These are phyloP conservation scores for Microsporum audouinii DNA, from an alignment of 2,329 filamentous ascomycete species.

Conservation along the genomic window DNA sequence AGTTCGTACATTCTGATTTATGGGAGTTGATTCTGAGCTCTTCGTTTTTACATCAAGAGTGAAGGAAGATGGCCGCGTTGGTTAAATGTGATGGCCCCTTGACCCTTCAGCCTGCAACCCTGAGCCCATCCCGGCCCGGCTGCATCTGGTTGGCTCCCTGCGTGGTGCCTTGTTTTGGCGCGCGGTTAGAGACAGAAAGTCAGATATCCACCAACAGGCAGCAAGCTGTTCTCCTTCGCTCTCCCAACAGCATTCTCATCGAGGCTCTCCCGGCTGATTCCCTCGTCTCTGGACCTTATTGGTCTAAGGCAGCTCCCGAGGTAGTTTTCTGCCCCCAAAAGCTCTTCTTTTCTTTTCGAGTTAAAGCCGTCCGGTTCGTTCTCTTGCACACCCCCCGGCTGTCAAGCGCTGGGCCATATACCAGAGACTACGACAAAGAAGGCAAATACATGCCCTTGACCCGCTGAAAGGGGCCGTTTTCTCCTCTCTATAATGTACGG, in stretches of 20 bases:
- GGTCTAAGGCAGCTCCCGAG: background rate
- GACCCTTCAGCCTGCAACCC: background rate
- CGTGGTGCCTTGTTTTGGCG: background rate
- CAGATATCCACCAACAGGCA: conserved; percentile 1
- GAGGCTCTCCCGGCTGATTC: background rate
- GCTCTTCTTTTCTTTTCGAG: background rate
- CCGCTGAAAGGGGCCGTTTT: conserved; percentile 3
- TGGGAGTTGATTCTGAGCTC: background rate
- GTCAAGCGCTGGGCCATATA: background rate
- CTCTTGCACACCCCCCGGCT: background rate
- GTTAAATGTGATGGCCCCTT: background rate
- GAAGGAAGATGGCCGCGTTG: background rate
- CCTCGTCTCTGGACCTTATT: background rate
- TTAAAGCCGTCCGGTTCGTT: background rate
- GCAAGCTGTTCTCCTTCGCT: background rate
- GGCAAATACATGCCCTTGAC: background rate
- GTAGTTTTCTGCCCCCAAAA: background rate
- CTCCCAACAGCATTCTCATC: background rate
- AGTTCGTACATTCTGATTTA: too few species aligned
- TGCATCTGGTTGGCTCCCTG: background rate
- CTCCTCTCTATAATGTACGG: background rate
- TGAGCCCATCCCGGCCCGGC: background rate
- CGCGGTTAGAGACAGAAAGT: conserved; percentile 4
- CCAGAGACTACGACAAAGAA: conserved; percentile 3
- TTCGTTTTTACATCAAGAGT: background rate